Evolutionary conservation across 768 basidiomycete genomes (phyloP).

Genomic region (Termitomyces heimii): DNA sequence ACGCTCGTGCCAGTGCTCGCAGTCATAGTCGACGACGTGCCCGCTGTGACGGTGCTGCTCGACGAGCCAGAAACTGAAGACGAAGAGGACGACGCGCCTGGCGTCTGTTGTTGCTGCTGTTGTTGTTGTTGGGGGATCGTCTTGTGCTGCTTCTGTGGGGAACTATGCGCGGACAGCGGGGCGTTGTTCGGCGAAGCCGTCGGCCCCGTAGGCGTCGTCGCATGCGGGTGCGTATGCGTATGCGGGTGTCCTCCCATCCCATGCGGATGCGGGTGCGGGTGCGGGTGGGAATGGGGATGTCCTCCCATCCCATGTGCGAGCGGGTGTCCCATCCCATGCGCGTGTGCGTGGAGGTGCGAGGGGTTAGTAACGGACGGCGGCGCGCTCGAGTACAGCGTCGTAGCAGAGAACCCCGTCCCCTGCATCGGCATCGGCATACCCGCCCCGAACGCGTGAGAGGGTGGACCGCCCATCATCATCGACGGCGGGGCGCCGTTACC

Average conservation of each 20-base stretch:
- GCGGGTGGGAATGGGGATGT: too few species aligned
- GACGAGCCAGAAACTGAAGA: slow-evolving; percentile 23
- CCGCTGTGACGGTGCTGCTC: too few species aligned
- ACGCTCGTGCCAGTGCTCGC: too few species aligned
- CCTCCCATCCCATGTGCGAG: neutral
- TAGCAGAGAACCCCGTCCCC: slow-evolving; percentile 23
- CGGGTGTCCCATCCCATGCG: neutral
- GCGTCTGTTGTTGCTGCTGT: neutral
- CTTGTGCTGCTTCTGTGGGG: slow-evolving; percentile 62
- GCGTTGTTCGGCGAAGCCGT: slow-evolving; percentile 48
- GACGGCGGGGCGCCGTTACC: too few species aligned
- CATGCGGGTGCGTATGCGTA: neutral
- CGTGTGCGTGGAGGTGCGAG: slow-evolving; percentile 12
- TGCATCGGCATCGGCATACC: too few species aligned
- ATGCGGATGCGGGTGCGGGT: neutral
- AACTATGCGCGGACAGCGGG: slow-evolving; percentile 43
- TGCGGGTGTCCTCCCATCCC: too few species aligned
- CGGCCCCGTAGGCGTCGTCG: slow-evolving; percentile 9
- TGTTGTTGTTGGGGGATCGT: slow-evolving; percentile 35
- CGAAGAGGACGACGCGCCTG: slow-evolving; percentile 4
- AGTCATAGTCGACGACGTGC: too few species aligned
- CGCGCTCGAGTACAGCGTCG: slow-evolving; percentile 46
- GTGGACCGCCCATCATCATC: slow-evolving; percentile 1
- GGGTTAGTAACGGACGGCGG: slow-evolving; percentile 43
- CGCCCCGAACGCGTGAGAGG: neutral